Percentiles rank a stretch among this genome's conserved stretches.
phyloP scores from a whole-genome alignment of 805 yeast genomes.

The Myxozyma udenii region DNA sequence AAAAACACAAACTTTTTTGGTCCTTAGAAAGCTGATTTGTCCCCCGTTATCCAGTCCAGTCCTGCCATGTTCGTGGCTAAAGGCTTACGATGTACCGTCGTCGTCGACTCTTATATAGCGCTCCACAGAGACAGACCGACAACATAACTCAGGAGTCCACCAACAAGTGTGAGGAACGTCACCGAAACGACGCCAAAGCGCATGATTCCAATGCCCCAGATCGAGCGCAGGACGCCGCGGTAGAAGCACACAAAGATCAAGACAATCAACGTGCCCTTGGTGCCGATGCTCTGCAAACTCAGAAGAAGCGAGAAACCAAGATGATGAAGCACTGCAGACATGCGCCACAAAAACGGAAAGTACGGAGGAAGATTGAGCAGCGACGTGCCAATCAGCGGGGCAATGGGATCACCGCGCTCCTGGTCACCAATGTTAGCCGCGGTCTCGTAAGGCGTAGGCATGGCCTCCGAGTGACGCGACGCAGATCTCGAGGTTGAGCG shows the following conservation, averaged over 20 bases:
- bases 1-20: no score
- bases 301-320: slow-evolving; percentile 26
- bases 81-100: no score
- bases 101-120: slow-evolving; percentile 12
- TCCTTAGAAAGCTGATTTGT: no score
- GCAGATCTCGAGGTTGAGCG: slow-evolving; percentile 1
- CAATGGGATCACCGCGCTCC: slow-evolving; percentile 26
- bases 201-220: slow-evolving; percentile 29
- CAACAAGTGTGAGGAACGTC: slow-evolving; percentile 26
- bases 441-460: slow-evolving; percentile 18
- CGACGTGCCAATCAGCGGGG: slow-evolving; percentile 26
- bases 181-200: slow-evolving; percentile 27
- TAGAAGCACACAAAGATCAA: slow-evolving; percentile 18
- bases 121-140: slow-evolving; percentile 24
- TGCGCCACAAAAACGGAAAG: slow-evolving; percentile 26
- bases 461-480: slow-evolving; percentile 1
- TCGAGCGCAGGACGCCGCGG: slow-evolving; percentile 21
- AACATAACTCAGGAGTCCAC: slow-evolving; percentile 23
- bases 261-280: slow-evolving; percentile 2
- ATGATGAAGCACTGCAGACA: slow-evolving; percentile 24
- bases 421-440: slow-evolving; percentile 22
- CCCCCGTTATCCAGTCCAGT: no score
- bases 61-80: no score
- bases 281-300: slow-evolving; percentile 13
- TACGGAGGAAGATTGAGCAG: slow-evolving; percentile 25